Evolutionary conservation across 768 basidiomycete species (phyloP).

Genomic region (Tylopilus vinaceipallidus): DNA sequence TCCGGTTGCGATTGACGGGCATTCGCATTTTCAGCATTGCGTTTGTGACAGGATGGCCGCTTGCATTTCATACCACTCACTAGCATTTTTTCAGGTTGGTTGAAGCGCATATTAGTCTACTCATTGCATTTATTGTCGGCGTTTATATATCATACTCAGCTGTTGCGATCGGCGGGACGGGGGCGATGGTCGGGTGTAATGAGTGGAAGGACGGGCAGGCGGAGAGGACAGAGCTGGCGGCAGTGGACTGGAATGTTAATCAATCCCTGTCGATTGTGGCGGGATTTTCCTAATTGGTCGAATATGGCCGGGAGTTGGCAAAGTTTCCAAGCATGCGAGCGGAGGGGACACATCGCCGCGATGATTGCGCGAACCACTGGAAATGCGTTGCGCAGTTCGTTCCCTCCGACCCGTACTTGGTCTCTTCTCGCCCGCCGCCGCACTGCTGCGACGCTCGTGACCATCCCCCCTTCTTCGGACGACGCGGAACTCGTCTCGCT

Average conservation of each 20-base stretch:
- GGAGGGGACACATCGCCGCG: too few relatives aligned
- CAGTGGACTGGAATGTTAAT: too few relatives aligned
- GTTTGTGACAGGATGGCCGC: constrained; percentile 12
- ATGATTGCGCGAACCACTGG: constrained; percentile 40
- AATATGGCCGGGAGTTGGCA: background rate
- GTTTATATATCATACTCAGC: constrained; percentile 19
- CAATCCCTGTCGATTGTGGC: too few relatives aligned
- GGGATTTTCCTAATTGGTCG: constrained; percentile 19
- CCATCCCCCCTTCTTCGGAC: constrained; percentile 60
- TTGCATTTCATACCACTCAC: constrained; percentile 29
- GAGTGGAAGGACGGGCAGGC: background rate
- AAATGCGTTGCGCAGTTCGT: constrained; percentile 40
- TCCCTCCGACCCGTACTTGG: constrained; percentile 34
- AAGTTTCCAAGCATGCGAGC: background rate
- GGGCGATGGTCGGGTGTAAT: background rate
- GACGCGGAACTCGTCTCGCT: constrained; percentile 65
- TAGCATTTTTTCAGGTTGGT: constrained; percentile 23
- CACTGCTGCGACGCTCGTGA: constrained; percentile 39
- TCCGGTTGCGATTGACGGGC: constrained; percentile 11
- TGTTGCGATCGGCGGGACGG: background rate
- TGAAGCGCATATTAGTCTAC: constrained; percentile 28
- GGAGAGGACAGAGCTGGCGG: background rate
- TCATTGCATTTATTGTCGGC: constrained; percentile 25
- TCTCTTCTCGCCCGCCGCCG: constrained; percentile 14
- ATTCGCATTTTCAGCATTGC: constrained; percentile 8